Conservation (phyloP, 108 stramenopile genomes). For the Nitzschia sp. region DNA sequence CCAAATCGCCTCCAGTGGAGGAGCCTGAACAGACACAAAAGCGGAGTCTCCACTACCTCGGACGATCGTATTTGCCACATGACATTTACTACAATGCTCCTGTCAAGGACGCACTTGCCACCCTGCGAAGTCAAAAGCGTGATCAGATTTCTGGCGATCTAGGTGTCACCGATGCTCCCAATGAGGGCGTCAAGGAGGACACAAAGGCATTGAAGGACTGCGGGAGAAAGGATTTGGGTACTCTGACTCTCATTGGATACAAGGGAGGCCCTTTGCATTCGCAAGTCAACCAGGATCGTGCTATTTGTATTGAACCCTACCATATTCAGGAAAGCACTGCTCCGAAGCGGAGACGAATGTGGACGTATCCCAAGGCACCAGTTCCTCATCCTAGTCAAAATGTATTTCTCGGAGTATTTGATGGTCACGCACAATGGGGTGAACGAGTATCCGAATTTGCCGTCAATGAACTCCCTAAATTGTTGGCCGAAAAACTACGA, state of each 20-base stretch:
- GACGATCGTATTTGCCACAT: slow-evolving; percentile 60
- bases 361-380: neutral
- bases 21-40: neutral
- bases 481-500: slow-evolving; percentile 53
- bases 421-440: slow-evolving; percentile 73
- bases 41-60: slow-evolving; percentile 54
- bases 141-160: neutral
- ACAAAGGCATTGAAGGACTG: slow-evolving; percentile 21
- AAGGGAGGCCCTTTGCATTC: slow-evolving; percentile 50
- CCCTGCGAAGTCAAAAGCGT: slow-evolving; percentile 33
- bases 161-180: neutral
- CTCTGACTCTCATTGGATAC: slow-evolving; percentile 64
- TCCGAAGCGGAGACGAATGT: neutral
- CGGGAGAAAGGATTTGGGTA: slow-evolving; percentile 36
- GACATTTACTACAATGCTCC: slow-evolving; percentile 62
- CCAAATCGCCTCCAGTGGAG: neutral
- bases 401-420: slow-evolving; percentile 62
- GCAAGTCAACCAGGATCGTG: slow-evolving; percentile 75
- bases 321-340: neutral
- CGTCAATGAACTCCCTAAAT: slow-evolving; percentile 58
- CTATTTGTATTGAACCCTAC: slow-evolving; percentile 52
- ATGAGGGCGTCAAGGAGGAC: slow-evolving; percentile 4
- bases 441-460: slow-evolving; percentile 73
- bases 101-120: slow-evolving; percentile 50
- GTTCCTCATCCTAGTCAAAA: neutral